Evolutionary conservation across 192 early-diverging fungal species (phyloP).

Genomic region (Dissophora globulifera): DNA sequence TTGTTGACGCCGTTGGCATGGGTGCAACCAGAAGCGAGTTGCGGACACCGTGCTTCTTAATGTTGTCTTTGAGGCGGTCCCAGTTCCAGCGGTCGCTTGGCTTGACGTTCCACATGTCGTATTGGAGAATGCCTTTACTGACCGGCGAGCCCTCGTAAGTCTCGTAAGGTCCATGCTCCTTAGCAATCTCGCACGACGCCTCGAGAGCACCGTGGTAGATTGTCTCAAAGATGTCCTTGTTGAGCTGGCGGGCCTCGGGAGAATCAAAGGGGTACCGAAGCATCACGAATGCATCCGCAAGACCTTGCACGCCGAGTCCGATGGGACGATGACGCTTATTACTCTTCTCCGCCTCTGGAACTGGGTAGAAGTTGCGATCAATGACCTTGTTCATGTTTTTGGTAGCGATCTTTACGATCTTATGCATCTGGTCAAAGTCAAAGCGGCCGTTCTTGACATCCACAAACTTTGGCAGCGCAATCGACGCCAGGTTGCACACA

Average conservation of each 20-base stretch:
- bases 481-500: constrained; percentile 96
- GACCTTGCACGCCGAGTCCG: constrained; percentile 63
- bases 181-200: constrained; percentile 90
- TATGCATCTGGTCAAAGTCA: constrained; percentile 87
- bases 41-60: constrained; percentile 84
- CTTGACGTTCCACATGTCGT: constrained; percentile 89
- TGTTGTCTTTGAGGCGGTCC: constrained; percentile 77
- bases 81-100: constrained; percentile 90
- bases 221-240: constrained; percentile 92
- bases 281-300: constrained; percentile 95
- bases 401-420: constrained; percentile 87
- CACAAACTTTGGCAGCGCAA: constrained; percentile 92
- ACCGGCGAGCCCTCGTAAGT: constrained; percentile 89
- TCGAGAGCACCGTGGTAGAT: constrained; percentile 94
- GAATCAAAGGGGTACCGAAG: constrained; percentile 95
- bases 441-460: constrained; percentile 64
- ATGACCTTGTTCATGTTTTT: constrained; percentile 97
- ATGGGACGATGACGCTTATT: constrained; percentile 93
- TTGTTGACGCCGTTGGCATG: constrained; percentile 96
- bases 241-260: constrained; percentile 80
- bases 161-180: constrained; percentile 78
- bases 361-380: constrained; percentile 96
- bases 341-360: constrained; percentile 82
- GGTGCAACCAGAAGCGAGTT: constrained; percentile 94
- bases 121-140: constrained; percentile 87